Conservation (phyloP, 306 rosid species). For the Prunus kanzakura region DNA sequence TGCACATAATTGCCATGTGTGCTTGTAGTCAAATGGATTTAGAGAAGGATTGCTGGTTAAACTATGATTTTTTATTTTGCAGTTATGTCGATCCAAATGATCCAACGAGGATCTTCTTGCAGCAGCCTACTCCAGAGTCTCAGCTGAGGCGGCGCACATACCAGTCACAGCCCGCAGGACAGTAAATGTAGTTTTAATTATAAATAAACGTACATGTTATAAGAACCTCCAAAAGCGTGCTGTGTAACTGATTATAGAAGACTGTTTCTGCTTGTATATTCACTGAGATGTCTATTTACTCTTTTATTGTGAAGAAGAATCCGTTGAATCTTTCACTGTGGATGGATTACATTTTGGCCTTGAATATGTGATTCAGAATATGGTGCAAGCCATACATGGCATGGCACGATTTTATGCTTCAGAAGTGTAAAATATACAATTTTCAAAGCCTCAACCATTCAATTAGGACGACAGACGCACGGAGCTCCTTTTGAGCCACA, state of each 20-base stretch:
- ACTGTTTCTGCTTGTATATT: background rate
- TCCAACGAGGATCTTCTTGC: constrained; percentile 93
- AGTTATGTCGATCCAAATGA: constrained; percentile 97
- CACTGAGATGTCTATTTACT: background rate
- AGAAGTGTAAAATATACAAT: background rate
- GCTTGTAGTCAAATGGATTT: background rate
- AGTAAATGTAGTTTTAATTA: constrained; percentile 26
- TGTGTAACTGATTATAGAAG: background rate
- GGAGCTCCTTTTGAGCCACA: constrained; percentile 25
- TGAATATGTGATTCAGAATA: background rate
- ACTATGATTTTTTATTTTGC: constrained; percentile 32
- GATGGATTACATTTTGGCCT: background rate
- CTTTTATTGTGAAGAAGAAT: background rate
- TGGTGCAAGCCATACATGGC: background rate
- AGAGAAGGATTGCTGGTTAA: constrained; percentile 8
- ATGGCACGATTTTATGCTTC: background rate
- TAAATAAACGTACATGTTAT: constrained; percentile 3
- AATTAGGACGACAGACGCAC: constrained; percentile 13
- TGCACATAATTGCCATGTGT: background rate
- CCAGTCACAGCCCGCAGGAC: constrained; percentile 57
- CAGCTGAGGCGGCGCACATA: constrained; percentile 93
- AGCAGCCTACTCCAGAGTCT: constrained; percentile 81
- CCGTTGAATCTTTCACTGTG: background rate
- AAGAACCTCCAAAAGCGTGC: constrained; percentile 5
- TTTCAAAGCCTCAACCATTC: background rate